Conservation (phyloP, 2,329 filamentous ascomycete species). For the Aspergillus caelatus region DNA sequence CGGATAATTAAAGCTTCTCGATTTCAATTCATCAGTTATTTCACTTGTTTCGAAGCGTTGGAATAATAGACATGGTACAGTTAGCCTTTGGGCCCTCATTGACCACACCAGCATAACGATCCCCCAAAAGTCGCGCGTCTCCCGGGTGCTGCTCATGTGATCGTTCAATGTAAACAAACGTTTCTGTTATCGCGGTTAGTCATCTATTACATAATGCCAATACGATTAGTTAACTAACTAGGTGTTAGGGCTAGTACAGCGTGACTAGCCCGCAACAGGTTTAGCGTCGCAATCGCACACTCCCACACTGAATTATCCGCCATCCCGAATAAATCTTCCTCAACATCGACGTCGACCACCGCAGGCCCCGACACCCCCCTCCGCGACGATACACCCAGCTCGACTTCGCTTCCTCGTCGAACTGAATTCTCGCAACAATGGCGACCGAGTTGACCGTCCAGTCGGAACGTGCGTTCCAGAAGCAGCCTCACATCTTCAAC, state of each 20-base stretch:
- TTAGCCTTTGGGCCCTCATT: background rate
- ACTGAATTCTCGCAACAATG: slow-evolving; percentile 69
- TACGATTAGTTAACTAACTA: too few species aligned
- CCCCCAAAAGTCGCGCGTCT: slow-evolving; percentile 31
- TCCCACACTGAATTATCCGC: slow-evolving; percentile 42
- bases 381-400: slow-evolving; percentile 36
- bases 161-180: slow-evolving; percentile 45
- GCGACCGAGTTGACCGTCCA: slow-evolving; percentile 99
- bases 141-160: slow-evolving; percentile 33
- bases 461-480: slow-evolving; percentile 99
- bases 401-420: slow-evolving; percentile 45
- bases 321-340: slow-evolving; percentile 42
- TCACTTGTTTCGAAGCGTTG: background rate
- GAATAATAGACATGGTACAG: background rate
- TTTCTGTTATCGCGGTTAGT: slow-evolving; percentile 5
- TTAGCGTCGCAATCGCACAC: slow-evolving; percentile 38
- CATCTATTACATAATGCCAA: background rate
- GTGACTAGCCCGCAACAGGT: slow-evolving; percentile 30
- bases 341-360: slow-evolving; percentile 44
- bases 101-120: slow-evolving; percentile 1
- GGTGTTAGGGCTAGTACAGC: slow-evolving; percentile 43
- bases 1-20: background rate
- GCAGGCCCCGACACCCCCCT: slow-evolving; percentile 36
- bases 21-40: background rate
- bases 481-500: slow-evolving; percentile 99